A percentile compares a stretch with the other conserved stretches of the same genome.
Conservation (phyloP, 371 early-diverging fungal genomes). For the Actinomortierella ambigua region DNA sequence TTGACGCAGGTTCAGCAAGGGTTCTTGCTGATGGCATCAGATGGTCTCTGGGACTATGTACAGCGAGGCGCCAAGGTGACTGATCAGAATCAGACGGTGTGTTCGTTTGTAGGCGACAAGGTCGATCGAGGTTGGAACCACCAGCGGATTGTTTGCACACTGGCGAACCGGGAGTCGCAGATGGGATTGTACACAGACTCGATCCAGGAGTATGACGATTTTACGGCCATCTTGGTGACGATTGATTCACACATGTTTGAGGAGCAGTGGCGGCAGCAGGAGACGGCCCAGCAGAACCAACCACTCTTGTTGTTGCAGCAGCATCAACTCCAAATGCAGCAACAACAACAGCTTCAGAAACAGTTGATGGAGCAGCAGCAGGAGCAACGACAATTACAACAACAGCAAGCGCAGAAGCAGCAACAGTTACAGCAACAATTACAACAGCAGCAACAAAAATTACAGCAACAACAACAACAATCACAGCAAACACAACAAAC, state of each 20-base stretch:
- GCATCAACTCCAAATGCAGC: not conserved
- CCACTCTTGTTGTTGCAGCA: not conserved
- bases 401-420: not conserved
- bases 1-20: constrained; percentile 23
- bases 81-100: constrained; percentile 38
- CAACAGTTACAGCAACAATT: not conserved
- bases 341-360: constrained; percentile 2
- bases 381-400: not conserved
- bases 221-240: constrained; percentile 45
- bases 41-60: constrained; percentile 48
- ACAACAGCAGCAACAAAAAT: not conserved
- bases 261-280: constrained; percentile 1
- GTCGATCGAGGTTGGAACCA: constrained; percentile 44
- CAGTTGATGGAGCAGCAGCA: not conserved
- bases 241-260: constrained; percentile 14
- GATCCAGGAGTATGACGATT: constrained; percentile 47
- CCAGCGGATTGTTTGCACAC: constrained; percentile 30
- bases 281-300: constrained; percentile 3
- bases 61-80: constrained; percentile 29
- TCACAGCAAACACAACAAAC: not conserved
- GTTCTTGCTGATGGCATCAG: constrained; percentile 46
- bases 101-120: constrained; percentile 41
- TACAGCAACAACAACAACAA: constrained; percentile 6
- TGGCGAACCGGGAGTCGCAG: constrained; percentile 42
- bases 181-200: constrained; percentile 36